A percentile compares a stretch with the other conserved stretches of the same genome.
Evolutionary conservation across 805 yeast species (phyloP).

Genomic region (Kodamaea neixiangensis): DNA sequence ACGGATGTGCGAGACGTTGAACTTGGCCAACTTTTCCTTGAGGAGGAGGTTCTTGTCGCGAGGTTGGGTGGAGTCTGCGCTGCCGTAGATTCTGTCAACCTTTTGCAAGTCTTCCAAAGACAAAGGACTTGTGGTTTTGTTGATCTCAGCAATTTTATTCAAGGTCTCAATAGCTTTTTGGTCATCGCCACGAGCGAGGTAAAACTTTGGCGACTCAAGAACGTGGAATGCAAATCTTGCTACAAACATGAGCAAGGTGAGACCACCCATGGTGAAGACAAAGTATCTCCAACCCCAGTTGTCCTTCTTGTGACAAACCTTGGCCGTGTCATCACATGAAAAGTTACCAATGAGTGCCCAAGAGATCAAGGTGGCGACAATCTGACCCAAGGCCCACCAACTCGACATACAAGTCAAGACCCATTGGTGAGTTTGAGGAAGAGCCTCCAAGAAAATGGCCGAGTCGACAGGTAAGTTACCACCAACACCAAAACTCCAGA

Average conservation of each 20-base stretch:
- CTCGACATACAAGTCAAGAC: slow-evolving; percentile 24
- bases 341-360: slow-evolving; percentile 58
- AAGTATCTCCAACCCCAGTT: slow-evolving; percentile 67
- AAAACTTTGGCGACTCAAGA: slow-evolving; percentile 58
- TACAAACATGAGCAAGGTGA: slow-evolving; percentile 42
- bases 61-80: slow-evolving; percentile 16
- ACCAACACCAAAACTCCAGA: slow-evolving; percentile 31
- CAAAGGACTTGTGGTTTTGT: slow-evolving; percentile 41
- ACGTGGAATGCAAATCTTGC: slow-evolving; percentile 40
- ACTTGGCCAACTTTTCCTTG: slow-evolving; percentile 28
- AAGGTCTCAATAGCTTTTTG: slow-evolving; percentile 48
- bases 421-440: slow-evolving; percentile 26
- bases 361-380: slow-evolving; percentile 50
- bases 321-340: slow-evolving; percentile 39
- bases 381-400: slow-evolving; percentile 65
- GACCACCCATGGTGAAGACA: slow-evolving; percentile 48
- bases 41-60: slow-evolving; percentile 19
- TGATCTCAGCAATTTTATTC: slow-evolving; percentile 47
- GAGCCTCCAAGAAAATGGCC: slow-evolving; percentile 28
- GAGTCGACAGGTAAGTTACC: slow-evolving; percentile 29
- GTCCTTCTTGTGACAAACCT: slow-evolving; percentile 40
- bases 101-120: slow-evolving; percentile 48
- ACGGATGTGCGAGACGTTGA: slow-evolving; percentile 39
- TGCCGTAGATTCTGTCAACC: slow-evolving; percentile 39
- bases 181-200: slow-evolving; percentile 53